Base-by-base conservation (phyloP, 2,329 filamentous ascomycete species). In the Diaporthe destruens region DNA sequence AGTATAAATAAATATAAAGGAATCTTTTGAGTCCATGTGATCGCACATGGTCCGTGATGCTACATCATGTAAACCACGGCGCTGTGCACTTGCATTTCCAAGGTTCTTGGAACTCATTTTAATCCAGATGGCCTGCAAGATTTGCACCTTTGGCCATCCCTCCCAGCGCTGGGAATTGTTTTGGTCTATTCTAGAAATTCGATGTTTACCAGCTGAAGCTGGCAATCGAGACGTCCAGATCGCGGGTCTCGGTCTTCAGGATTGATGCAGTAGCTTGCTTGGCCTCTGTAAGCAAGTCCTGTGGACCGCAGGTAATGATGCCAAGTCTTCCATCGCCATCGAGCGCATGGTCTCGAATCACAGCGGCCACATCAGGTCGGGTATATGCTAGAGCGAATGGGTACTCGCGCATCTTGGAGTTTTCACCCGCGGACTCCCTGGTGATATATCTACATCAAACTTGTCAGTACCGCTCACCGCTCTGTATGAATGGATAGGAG, bases 291-390 rank as follows among this genome's bases (percentile, higher is more conserved):
- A 59, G 32, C 67, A 70, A 36, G 14, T 55, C 36, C 3, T 32
- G 39, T 3, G 53, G 53, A n/a, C 67, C 67, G 8, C 67, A 70
- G 39, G 20, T 55, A 29, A 70, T 51, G 20, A 70, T 61, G 8
- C 53, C 67, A 39, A 70, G 53, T 39, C 18, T 70, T 23, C 56
- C 53, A 11, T 54, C 59, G 16, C 67, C 54, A 32, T 25, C 29
- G 16, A 42, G 6, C 11, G 67, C 53, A 23, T 47, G 23, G 1
- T 53, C 29, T 20, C 14, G n/a, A 11, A 59, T 53, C 6, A 69
- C 6, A 4, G 32, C 20, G 2, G 32, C 9, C 18, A 70, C 55
- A 32, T 70, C 12, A 18, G 53, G 67, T 39, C 67, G 61, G 2
- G 8, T n/a, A 29, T 36, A 6, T 3, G 14, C 42, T 8, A 70